Conservation (phyloP, 2,329 filamentous ascomycete genomes). For the Aspergillus novofumigatus region DNA sequence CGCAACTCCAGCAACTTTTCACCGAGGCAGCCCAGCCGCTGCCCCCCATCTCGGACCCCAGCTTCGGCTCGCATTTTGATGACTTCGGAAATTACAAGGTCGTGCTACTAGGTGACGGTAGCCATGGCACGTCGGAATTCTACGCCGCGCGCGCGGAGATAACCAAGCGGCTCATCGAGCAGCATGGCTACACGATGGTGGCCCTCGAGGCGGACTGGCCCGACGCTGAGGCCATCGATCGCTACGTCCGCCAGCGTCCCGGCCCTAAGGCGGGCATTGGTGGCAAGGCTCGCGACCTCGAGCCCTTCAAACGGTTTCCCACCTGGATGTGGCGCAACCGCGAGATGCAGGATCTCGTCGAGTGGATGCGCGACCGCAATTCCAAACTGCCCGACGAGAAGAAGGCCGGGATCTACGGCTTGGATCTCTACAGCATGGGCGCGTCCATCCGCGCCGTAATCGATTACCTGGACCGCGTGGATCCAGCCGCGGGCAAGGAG, state of each 20-base stretch:
- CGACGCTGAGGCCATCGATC: constrained; percentile 49
- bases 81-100: constrained; percentile 37
- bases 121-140: constrained; percentile 55
- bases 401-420: constrained; percentile 45
- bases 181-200: constrained; percentile 50
- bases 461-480: constrained; percentile 46
- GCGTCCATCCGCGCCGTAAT: constrained; percentile 45
- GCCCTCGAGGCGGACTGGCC: constrained; percentile 54
- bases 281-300: constrained; percentile 23
- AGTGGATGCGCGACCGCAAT: constrained; percentile 50
- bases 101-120: constrained; percentile 45
- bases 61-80: constrained; percentile 42
- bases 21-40: constrained; percentile 34
- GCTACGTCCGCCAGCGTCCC: constrained; percentile 47
- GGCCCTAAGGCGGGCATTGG: constrained; percentile 31
- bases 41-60: constrained; percentile 30
- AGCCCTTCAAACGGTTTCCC: constrained; percentile 49
- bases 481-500: constrained; percentile 41
- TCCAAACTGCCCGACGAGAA: constrained; percentile 24
- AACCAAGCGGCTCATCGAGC: constrained; percentile 47
- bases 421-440: constrained; percentile 52
- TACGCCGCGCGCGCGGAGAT: constrained; percentile 50
- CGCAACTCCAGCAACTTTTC: constrained; percentile 31
- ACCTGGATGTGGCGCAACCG: constrained; percentile 56
- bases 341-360: constrained; percentile 49